Evolutionary conservation across 2,329 filamentous ascomycete genomes (phyloP).

Genomic region (Xylaria digitata): DNA sequence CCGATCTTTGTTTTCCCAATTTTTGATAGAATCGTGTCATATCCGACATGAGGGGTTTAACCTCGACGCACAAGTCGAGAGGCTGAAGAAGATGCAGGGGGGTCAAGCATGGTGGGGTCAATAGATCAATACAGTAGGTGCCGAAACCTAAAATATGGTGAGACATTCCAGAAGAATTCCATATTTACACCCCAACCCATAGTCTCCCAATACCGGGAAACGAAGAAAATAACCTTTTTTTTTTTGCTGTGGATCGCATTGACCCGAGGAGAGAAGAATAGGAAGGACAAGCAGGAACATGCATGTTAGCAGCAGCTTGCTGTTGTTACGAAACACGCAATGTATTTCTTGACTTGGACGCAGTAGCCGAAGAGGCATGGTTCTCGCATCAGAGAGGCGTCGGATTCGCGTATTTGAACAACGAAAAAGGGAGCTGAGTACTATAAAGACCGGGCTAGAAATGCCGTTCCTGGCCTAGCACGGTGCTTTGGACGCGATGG

Average conservation of each 20-base stretch:
- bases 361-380: slow-evolving; percentile 4
- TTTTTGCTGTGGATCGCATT: background rate
- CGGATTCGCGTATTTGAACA: background rate
- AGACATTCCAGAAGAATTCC: slow-evolving; percentile 29
- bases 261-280: background rate
- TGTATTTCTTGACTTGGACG: slow-evolving; percentile 18
- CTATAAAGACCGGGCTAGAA: background rate
- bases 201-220: slow-evolving; percentile 7
- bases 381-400: slow-evolving; percentile 6
- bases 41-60: background rate
- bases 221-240: background rate
- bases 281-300: background rate
- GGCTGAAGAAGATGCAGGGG: slow-evolving; percentile 27
- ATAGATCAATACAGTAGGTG: background rate
- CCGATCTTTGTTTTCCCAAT: slow-evolving; percentile 5
- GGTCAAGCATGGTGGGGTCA: slow-evolving; percentile 26
- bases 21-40: slow-evolving; percentile 34
- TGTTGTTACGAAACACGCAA: background rate
- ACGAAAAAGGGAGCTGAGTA: slow-evolving; percentile 5
- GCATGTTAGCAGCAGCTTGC: slow-evolving; percentile 2
- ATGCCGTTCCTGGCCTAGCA: background rate
- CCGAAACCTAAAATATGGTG: background rate
- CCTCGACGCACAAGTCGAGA: slow-evolving; percentile 22
- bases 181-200: slow-evolving; percentile 18
- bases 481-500: background rate